A percentile compares a stretch with the other conserved stretches of the same genome.
Evolutionary conservation across 2,329 filamentous ascomycete genomes (phyloP).

Genomic region (Pestalotiopsis sp.): DNA sequence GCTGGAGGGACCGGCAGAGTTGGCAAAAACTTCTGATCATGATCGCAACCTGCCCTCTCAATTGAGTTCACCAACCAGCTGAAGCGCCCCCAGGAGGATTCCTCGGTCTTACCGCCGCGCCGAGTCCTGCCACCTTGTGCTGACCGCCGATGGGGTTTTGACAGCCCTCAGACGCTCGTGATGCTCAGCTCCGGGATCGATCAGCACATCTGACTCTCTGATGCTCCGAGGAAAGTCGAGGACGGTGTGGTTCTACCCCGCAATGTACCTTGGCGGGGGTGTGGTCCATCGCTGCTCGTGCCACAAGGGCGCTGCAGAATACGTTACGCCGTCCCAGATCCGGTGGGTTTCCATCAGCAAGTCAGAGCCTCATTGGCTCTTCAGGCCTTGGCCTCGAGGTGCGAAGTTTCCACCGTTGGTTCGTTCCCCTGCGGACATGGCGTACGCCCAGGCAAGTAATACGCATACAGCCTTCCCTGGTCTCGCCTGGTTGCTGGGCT

Average conservation of each 20-base stretch:
- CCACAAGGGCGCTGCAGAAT: not conserved
- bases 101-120: not conserved
- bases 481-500: not conserved
- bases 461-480: not conserved
- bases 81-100: not conserved
- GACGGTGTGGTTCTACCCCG: conserved; percentile 6
- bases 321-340: conserved; percentile 3
- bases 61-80: not conserved
- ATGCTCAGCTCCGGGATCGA: not conserved
- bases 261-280: conserved; percentile 4
- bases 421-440: too few relatives aligned
- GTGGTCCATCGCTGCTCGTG: not conserved
- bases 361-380: not conserved
- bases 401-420: too few relatives aligned
- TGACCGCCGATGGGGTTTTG: not conserved
- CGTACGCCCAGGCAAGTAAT: too few relatives aligned
- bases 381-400: too few relatives aligned
- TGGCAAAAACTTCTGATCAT: not conserved
- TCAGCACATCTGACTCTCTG: not conserved
- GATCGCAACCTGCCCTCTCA: not conserved
- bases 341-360: not conserved
- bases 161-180: not conserved
- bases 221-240: not conserved
- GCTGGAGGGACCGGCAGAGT: not conserved
- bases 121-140: not conserved